Percentiles rank a stretch among this genome's conserved stretches.
Evolutionary conservation across 2,329 filamentous ascomycete species (phyloP).

Genomic region (Knoxdaviesia proteae): DNA sequence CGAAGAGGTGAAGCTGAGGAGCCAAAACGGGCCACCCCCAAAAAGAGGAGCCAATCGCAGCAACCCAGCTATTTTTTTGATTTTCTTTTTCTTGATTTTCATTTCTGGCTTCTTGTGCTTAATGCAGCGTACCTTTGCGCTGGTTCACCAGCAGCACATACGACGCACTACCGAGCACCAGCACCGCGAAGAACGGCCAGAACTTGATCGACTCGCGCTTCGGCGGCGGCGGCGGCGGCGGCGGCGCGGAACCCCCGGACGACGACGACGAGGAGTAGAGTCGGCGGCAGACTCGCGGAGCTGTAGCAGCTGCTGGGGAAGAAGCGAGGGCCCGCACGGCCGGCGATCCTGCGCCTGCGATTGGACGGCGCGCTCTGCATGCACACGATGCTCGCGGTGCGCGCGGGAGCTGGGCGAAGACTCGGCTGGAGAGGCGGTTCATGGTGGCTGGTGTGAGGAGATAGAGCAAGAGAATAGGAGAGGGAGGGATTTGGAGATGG

Average conservation of each 20-base stretch:
- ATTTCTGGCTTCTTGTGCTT: background rate
- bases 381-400: too few species aligned
- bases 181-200: constrained; percentile 3
- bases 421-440: too few species aligned
- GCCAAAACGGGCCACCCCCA: background rate
- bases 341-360: too few species aligned
- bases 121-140: constrained; percentile 20
- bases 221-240: background rate
- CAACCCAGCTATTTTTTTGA: background rate
- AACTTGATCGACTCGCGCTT: constrained; percentile 4
- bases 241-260: background rate
- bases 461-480: too few species aligned
- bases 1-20: background rate
- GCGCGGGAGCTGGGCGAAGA: too few species aligned
- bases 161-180: constrained; percentile 12
- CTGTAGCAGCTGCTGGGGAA: too few species aligned
- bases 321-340: too few species aligned
- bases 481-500: too few species aligned
- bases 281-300: constrained; percentile 3
- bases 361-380: too few species aligned
- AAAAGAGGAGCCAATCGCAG: background rate
- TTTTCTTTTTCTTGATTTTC: background rate
- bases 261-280: background rate
- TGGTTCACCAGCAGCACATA: constrained; percentile 29
- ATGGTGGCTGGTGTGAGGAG: too few species aligned